phyloP scores from a whole-genome alignment of 306 rosid species.

The Trichosanthes cucumerina region DNA sequence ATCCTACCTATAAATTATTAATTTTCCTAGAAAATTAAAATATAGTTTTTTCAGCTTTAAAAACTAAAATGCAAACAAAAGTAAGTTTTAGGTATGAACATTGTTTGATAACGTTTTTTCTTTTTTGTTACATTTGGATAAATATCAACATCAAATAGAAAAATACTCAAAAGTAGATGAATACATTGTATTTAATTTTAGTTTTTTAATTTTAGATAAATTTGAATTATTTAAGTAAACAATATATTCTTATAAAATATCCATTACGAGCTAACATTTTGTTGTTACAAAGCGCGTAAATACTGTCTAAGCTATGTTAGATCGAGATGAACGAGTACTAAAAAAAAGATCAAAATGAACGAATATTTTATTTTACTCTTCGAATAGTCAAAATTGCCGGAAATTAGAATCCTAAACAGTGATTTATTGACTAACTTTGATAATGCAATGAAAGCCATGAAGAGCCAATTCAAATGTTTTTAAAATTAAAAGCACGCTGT shows the following conservation, averaged over 20 bases:
- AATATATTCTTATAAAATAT: background rate
- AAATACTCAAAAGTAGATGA: background rate
- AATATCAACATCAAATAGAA: background rate
- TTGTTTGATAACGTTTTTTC: background rate
- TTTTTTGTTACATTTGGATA: background rate
- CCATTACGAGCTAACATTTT: background rate
- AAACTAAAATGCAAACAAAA: background rate
- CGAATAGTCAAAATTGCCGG: background rate
- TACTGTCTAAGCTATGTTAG: too few relatives aligned
- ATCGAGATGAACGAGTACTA: too few relatives aligned
- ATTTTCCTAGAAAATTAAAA: background rate
- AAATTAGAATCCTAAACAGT: background rate
- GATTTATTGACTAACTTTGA: background rate
- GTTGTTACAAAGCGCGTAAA: background rate
- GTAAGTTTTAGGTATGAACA: background rate
- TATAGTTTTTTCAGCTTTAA: background rate
- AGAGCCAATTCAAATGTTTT: background rate
- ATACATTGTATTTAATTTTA: background rate
- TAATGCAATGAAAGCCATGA: background rate
- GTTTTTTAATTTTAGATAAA: background rate
- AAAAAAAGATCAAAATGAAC: too few relatives aligned
- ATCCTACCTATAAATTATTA: background rate
- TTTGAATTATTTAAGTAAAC: background rate
- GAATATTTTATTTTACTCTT: background rate
- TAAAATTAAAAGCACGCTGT: background rate